These are phyloP conservation scores for Populus ilicifolia DNA, from an alignment of 345 rosid species.

Conservation along the genomic window DNA sequence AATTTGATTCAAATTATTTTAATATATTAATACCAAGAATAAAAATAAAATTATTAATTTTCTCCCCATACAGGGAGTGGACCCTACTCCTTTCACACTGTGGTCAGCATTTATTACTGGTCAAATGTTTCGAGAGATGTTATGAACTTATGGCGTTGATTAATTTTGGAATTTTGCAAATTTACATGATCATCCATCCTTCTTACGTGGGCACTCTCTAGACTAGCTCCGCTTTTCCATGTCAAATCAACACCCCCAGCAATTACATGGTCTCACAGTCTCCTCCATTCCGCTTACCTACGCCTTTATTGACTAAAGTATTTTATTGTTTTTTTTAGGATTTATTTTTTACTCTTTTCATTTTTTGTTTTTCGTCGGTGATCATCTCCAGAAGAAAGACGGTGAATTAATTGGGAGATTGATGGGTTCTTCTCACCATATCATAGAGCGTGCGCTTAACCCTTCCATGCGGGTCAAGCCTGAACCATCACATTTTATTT, in stretches of 20 bases:
- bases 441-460: constrained; percentile 12
- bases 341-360: neutral
- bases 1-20: too few species aligned
- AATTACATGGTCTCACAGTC: neutral
- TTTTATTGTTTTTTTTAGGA: neutral
- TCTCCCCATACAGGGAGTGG: too few species aligned
- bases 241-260: constrained; percentile 8
- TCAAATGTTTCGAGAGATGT: constrained; percentile 4
- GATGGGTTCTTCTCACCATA: constrained; percentile 36
- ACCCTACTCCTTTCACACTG: constrained; percentile 15
- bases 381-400: neutral
- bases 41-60: too few species aligned
- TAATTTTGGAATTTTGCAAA: constrained; percentile 7
- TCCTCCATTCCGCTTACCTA: neutral
- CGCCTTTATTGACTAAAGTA: neutral
- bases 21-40: too few species aligned
- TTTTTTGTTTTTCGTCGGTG: neutral
- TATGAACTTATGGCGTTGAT: constrained; percentile 10
- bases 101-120: neutral
- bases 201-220: neutral
- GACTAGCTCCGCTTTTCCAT: neutral
- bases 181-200: neutral
- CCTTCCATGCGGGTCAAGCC: constrained; percentile 27
- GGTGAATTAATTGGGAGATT: neutral
- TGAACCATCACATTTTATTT: constrained; percentile 18